Evolutionary conservation across 805 yeast genomes (phyloP).

Genomic region (Teunomyces pallodes): DNA sequence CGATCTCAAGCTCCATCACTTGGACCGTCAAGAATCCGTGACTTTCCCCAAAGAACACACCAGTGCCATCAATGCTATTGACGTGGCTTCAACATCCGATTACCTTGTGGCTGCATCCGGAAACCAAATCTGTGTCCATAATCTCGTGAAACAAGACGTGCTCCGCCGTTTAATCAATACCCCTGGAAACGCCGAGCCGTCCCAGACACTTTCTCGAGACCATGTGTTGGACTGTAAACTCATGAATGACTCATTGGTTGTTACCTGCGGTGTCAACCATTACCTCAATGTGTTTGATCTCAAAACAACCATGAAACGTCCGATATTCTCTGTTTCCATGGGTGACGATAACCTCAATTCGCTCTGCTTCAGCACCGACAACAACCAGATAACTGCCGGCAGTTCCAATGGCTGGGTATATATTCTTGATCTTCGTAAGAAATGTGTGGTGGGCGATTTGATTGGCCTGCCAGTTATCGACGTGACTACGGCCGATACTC

Average conservation of each 20-base stretch:
- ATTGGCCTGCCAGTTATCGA: not conserved
- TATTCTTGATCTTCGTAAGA: slow-evolving; percentile 22
- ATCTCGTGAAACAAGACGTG: slow-evolving; percentile 15
- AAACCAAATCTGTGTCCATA: slow-evolving; percentile 19
- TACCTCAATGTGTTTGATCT: slow-evolving; percentile 23
- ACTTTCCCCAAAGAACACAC: slow-evolving; percentile 17
- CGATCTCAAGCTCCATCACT: slow-evolving; percentile 14
- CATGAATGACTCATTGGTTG: slow-evolving; percentile 17
- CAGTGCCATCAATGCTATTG: slow-evolving; percentile 16
- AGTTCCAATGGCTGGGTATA: slow-evolving; percentile 22
- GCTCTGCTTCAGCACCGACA: slow-evolving; percentile 11
- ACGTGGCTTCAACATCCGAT: slow-evolving; percentile 10
- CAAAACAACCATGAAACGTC: slow-evolving; percentile 10
- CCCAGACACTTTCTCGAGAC: slow-evolving; percentile 7
- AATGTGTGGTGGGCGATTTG: not conserved
- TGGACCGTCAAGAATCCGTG: not conserved
- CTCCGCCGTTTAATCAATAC: slow-evolving; percentile 6
- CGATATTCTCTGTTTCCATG: slow-evolving; percentile 14
- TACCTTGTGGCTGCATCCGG: slow-evolving; percentile 14
- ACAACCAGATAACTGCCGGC: slow-evolving; percentile 12
- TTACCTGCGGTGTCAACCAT: slow-evolving; percentile 25
- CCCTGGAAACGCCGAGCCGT: not conserved
- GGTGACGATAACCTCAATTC: slow-evolving; percentile 26
- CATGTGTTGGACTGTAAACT: slow-evolving; percentile 19
- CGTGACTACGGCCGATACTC: not conserved